These are phyloP conservation scores for Trapa bicornis DNA, from an alignment of 345 rosid species.

Conservation along the genomic window DNA sequence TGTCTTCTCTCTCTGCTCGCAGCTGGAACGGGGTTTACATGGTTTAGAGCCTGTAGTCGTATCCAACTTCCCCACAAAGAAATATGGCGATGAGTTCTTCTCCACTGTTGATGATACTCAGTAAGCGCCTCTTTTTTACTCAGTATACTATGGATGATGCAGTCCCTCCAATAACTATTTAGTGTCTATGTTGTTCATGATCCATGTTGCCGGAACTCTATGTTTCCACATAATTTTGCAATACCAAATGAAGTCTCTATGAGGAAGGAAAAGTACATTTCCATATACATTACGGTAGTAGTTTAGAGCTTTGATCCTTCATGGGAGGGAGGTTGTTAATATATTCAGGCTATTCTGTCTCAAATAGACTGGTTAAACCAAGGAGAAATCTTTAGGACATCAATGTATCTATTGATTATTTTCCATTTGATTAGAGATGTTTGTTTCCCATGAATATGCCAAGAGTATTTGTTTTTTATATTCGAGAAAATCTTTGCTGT, in stretches of 20 bases:
- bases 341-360: not conserved
- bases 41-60: slow-evolving; percentile 57
- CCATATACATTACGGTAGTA: too few species aligned
- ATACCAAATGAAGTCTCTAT: not conserved
- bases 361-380: not conserved
- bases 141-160: not conserved
- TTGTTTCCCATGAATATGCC: too few species aligned
- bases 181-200: not conserved
- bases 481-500: too few species aligned
- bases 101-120: slow-evolving; percentile 45
- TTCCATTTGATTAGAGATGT: too few species aligned
- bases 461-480: too few species aligned
- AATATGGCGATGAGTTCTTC: slow-evolving; percentile 42
- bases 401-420: not conserved
- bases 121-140: slow-evolving; percentile 23
- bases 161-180: not conserved
- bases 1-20: not conserved
- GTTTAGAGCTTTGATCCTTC: not conserved
- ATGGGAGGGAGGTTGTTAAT: not conserved
- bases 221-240: not conserved
- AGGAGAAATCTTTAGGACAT: not conserved
- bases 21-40: slow-evolving; percentile 62
- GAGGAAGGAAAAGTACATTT: not conserved
- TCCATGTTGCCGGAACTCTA: not conserved
- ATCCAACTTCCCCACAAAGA: slow-evolving; percentile 57